Percentiles rank a stretch among this genome's conserved stretches.
Conservation (phyloP, 306 rosid species). For the Cucumis cinereus region DNA sequence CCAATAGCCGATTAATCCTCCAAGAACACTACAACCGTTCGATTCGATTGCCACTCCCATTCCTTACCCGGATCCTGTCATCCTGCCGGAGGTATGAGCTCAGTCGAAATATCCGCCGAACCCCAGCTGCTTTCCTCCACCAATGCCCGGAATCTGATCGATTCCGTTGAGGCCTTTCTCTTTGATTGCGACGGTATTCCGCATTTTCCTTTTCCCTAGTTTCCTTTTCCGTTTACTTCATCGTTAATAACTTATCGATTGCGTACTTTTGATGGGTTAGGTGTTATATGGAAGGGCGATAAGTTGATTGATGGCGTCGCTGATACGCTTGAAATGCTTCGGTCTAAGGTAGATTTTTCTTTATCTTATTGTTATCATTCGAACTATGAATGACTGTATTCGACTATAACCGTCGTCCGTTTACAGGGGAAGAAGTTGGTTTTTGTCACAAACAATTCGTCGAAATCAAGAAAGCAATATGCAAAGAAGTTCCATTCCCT, state of each 20-base stretch:
- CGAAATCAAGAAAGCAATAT: conserved; percentile 50
- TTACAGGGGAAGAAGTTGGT: conserved; percentile 68
- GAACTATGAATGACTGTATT: not conserved
- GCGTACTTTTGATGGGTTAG: conserved; percentile 13
- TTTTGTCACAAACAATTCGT: conserved; percentile 79
- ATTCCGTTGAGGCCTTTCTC: conserved; percentile 72
- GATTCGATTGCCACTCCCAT: not conserved
- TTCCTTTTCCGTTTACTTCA: not conserved
- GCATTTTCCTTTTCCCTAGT: not conserved
- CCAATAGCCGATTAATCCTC: not conserved
- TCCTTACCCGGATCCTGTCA: not conserved
- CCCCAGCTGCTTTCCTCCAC: conserved; percentile 27
- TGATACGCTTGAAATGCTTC: conserved; percentile 58
- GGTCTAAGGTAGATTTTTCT: conserved; percentile 34
- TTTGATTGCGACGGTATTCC: conserved; percentile 83
- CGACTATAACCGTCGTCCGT: too few relatives aligned
- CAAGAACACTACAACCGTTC: not conserved
- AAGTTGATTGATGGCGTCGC: conserved; percentile 61
- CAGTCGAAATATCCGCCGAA: not conserved
- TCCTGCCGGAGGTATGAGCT: not conserved
- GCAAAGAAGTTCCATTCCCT: conserved; percentile 68
- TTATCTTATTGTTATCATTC: not conserved
- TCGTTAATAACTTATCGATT: not conserved
- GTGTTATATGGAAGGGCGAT: conserved; percentile 92
- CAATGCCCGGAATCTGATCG: conserved; percentile 30